These are phyloP conservation scores for Pelargonium hybrid DNA, from an alignment of 441 rosid species.

Conservation along the genomic window DNA sequence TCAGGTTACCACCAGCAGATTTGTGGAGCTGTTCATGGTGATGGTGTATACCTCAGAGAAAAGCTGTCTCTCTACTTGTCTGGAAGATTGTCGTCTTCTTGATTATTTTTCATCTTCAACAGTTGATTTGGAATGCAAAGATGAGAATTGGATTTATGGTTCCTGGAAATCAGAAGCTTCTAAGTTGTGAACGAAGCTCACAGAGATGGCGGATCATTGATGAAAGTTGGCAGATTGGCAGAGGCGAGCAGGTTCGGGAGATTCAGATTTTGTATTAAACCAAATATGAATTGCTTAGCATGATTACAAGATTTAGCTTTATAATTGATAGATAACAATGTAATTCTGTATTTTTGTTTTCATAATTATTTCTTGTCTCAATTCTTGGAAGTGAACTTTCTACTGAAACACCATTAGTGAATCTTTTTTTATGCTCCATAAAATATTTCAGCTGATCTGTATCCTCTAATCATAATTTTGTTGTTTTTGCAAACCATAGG, in stretches of 20 bases:
- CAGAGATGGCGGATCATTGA: background rate
- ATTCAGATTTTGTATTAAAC: conserved; percentile 1
- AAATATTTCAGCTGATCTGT: no score
- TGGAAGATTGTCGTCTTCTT: conserved; percentile 29
- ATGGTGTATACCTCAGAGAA: conserved; percentile 46
- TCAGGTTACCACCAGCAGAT: conserved; percentile 41
- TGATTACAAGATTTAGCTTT: background rate
- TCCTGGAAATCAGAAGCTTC: background rate
- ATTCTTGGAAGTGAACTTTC: background rate
- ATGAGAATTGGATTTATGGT: conserved; percentile 2
- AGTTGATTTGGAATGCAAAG: background rate
- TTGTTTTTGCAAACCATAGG: no score
- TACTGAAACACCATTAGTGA: background rate
- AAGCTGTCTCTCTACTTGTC: conserved; percentile 42
- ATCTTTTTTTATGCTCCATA: no score
- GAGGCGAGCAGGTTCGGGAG: background rate
- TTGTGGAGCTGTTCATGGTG: conserved; percentile 34
- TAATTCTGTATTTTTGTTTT: background rate
- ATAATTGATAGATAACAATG: background rate
- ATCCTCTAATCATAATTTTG: background rate
- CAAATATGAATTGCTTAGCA: background rate
- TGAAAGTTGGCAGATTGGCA: background rate
- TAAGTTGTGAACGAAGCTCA: background rate
- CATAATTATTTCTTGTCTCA: background rate
- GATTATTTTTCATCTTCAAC: conserved; percentile 8